Evolutionary conservation across 192 early-diverging fungal genomes (phyloP).

Genomic region (Linnemannia hyalina): DNA sequence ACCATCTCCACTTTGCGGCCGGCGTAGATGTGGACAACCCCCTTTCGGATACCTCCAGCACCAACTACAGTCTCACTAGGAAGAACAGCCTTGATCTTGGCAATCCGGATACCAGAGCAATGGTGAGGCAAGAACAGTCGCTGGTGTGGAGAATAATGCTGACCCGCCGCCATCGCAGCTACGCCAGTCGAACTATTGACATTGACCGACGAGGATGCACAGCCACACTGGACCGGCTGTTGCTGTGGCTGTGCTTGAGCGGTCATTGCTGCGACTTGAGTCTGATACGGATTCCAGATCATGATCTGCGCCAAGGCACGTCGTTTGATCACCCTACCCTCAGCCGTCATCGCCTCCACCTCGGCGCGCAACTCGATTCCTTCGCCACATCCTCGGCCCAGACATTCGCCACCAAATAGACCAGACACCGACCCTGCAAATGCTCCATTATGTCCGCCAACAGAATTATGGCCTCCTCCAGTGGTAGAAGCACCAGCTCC

Average conservation of each 20-base stretch:
- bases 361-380: slow-evolving; percentile 44
- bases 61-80: slow-evolving; percentile 48
- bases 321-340: slow-evolving; percentile 39
- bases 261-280: not conserved
- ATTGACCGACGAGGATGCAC: slow-evolving; percentile 6
- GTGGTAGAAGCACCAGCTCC: not conserved
- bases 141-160: not conserved
- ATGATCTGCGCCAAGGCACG: slow-evolving; percentile 45
- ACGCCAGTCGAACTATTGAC: not conserved
- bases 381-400: slow-evolving; percentile 43
- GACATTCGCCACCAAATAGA: slow-evolving; percentile 33
- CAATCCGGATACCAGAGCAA: slow-evolving; percentile 48
- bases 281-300: slow-evolving; percentile 49
- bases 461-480: slow-evolving; percentile 1
- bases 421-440: not conserved
- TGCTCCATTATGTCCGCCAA: slow-evolving; percentile 14
- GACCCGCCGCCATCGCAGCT: not conserved
- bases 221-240: slow-evolving; percentile 12
- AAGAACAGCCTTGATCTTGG: slow-evolving; percentile 66
- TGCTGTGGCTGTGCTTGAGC: not conserved
- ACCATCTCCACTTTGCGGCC: slow-evolving; percentile 50
- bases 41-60: slow-evolving; percentile 36
- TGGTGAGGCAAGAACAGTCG: slow-evolving; percentile 14
- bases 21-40: slow-evolving; percentile 62
- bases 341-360: slow-evolving; percentile 38